phyloP scores from a whole-genome alignment of 139 green algal genomes.

The Pleodorina starrii region DNA sequence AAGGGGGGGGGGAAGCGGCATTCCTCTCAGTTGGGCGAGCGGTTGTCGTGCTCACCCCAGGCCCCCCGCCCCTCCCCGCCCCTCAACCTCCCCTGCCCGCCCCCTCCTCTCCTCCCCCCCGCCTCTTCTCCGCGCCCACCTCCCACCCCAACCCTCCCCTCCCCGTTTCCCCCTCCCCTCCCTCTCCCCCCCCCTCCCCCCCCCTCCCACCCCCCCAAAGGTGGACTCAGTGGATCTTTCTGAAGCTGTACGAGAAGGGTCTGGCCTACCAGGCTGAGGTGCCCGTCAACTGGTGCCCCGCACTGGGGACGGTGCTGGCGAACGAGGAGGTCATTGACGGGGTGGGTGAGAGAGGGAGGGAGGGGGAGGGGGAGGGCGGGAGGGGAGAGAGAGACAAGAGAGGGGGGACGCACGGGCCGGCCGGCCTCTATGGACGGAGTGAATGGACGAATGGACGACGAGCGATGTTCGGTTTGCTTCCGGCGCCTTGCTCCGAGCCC shows the following conservation, averaged over 20 bases:
- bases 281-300: slow-evolving; percentile 99
- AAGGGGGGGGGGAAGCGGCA: too few species aligned
- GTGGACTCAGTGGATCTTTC: slow-evolving; percentile 99
- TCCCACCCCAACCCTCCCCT: background rate
- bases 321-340: slow-evolving; percentile 96
- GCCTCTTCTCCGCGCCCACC: background rate
- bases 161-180: background rate
- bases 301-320: slow-evolving; percentile 94
- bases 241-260: slow-evolving; percentile 93
- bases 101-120: background rate
- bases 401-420: too few species aligned
- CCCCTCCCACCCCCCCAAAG: too few species aligned
- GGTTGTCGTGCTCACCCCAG: too few species aligned
- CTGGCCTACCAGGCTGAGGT: slow-evolving; percentile 99
- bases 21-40: too few species aligned
- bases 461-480: too few species aligned
- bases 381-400: background rate
- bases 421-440: too few species aligned
- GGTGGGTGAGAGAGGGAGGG: background rate
- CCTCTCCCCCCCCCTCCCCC: too few species aligned
- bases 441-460: too few species aligned
- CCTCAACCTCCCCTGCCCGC: too few species aligned
- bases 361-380: background rate
- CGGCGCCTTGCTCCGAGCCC: too few species aligned
- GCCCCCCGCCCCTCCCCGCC: too few species aligned